Evolutionary conservation across 371 early-diverging fungal genomes (phyloP).

Genomic region (Chytridiales sp.): DNA sequence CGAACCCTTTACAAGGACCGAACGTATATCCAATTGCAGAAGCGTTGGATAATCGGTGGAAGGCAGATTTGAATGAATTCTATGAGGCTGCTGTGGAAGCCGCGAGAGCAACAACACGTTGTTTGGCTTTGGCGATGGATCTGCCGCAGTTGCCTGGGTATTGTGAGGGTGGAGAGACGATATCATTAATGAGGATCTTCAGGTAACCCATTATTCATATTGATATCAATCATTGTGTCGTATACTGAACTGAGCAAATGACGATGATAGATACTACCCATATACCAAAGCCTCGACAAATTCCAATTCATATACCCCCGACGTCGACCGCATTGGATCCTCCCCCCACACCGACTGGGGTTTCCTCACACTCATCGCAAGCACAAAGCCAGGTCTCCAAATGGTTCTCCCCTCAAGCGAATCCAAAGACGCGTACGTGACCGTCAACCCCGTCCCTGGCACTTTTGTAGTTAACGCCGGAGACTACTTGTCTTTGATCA

Average conservation of each 20-base stretch:
- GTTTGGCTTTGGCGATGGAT: conserved; percentile 18
- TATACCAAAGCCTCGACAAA: conserved; percentile 20
- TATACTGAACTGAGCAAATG: too few relatives aligned
- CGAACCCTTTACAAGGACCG: conserved; percentile 49
- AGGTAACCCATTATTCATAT: too few relatives aligned
- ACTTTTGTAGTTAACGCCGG: conserved; percentile 57
- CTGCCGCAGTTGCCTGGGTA: conserved; percentile 26
- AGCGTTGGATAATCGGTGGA: conserved; percentile 1
- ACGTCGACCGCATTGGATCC: conserved; percentile 33
- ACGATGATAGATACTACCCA: conserved; percentile 47
- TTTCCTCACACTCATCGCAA: conserved; percentile 54
- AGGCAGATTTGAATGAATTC: conserved; percentile 32
- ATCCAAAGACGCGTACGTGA: conserved; percentile 38
- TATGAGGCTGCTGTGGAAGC: conserved; percentile 38
- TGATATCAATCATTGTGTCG: too few relatives aligned
- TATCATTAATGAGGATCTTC: too few relatives aligned
- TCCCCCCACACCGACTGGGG: conserved; percentile 60
- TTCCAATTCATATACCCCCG: not conserved
- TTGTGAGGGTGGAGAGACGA: conserved; percentile 20
- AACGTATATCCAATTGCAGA: conserved; percentile 48
- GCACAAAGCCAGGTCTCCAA: conserved; percentile 48
- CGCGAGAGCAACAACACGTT: conserved; percentile 38
- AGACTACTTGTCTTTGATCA: conserved; percentile 54
- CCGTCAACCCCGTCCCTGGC: conserved; percentile 45
- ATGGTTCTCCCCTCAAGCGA: conserved; percentile 18